Conservation (phyloP, 345 rosid species). For the Schrenkiella parvula region DNA sequence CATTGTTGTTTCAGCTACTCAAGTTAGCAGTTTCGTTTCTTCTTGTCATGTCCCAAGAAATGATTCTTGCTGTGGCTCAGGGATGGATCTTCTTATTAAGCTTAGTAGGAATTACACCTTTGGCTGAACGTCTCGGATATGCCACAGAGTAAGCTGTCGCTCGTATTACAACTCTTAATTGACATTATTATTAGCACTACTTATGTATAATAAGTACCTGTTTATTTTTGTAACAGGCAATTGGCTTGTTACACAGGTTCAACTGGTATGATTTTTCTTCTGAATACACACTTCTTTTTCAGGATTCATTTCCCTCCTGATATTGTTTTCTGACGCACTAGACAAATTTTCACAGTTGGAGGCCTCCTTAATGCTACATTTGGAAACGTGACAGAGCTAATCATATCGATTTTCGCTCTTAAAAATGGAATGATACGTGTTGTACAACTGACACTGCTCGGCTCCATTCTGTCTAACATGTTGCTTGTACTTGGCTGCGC, state of each 20-base stretch:
- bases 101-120: constrained; percentile 80
- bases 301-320: background rate
- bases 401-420: constrained; percentile 84
- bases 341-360: constrained; percentile 47
- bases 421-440: constrained; percentile 76
- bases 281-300: background rate
- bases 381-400: constrained; percentile 92
- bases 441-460: constrained; percentile 83
- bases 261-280: constrained; percentile 49
- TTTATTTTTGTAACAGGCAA: constrained; percentile 52
- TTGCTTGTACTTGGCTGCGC: constrained; percentile 96
- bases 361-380: constrained; percentile 93
- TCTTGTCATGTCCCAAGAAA: background rate
- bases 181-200: background rate
- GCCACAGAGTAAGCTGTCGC: constrained; percentile 76
- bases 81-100: constrained; percentile 87
- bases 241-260: constrained; percentile 86
- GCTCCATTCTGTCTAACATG: constrained; percentile 95
- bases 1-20: background rate
- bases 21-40: background rate
- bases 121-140: constrained; percentile 97
- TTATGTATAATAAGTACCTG: background rate
- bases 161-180: background rate
- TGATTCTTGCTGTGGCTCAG: constrained; percentile 39
- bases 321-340: background rate